Percentiles rank a stretch among this genome's conserved stretches.
Evolutionary conservation across 495 filamentous ascomycete genomes (phyloP).

Genomic region (Talaromyces liani): DNA sequence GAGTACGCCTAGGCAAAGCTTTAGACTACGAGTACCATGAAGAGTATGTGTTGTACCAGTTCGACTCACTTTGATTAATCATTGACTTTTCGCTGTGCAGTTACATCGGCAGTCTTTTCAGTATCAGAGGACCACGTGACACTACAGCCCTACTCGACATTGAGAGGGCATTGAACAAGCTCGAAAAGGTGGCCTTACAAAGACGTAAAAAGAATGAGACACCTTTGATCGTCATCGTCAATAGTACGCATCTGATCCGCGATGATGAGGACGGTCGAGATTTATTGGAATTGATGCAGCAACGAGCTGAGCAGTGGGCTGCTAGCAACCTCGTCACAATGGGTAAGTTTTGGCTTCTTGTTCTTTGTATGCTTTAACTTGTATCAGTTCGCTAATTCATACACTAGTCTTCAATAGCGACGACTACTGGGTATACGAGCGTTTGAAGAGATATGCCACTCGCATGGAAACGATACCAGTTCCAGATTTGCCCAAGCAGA

Average conservation of each 20-base stretch:
- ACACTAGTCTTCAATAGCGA: conserved; percentile 74
- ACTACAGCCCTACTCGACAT: conserved; percentile 88
- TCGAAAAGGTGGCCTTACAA: conserved; percentile 84
- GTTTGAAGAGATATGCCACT: conserved; percentile 80
- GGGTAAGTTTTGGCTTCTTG: conserved; percentile 18
- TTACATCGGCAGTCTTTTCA: conserved; percentile 93
- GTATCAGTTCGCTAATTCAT: neutral
- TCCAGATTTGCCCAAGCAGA: conserved; percentile 65
- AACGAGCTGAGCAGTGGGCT: conserved; percentile 93
- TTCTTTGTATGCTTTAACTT: neutral
- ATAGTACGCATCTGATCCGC: conserved; percentile 79
- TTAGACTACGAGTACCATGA: conserved; percentile 88
- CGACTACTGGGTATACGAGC: conserved; percentile 97
- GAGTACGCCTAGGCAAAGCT: conserved; percentile 83
- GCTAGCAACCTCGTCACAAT: conserved; percentile 82
- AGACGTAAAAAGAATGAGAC: conserved; percentile 48
- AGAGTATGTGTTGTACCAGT: conserved; percentile 26
- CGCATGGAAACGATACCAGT: conserved; percentile 87
- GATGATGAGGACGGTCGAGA: conserved; percentile 89
- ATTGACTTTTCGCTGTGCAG: conserved; percentile 39
- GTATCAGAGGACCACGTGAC: conserved; percentile 85
- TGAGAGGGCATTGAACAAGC: conserved; percentile 91
- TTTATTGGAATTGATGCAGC: conserved; percentile 88
- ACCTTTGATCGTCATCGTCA: conserved; percentile 83
- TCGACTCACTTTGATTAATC: neutral